Evolutionary conservation across 1,139 yeast genomes (phyloP).

Genomic region (Blastobotrys petasosporus): DNA sequence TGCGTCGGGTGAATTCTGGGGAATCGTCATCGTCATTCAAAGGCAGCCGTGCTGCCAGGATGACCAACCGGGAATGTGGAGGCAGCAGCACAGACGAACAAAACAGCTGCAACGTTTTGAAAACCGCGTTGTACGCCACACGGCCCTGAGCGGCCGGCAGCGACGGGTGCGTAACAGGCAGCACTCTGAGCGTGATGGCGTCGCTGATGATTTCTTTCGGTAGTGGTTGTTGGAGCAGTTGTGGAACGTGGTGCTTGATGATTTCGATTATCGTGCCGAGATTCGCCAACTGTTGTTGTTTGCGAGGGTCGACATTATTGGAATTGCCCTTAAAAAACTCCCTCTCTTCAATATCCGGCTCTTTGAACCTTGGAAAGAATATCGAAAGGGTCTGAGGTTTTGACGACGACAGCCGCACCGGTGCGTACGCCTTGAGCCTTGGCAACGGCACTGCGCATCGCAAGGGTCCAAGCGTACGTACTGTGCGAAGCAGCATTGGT

Average conservation of each 20-base stretch:
- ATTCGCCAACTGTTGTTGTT: conserved; percentile 40
- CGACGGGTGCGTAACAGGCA: conserved; percentile 57
- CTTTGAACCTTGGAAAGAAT: background rate
- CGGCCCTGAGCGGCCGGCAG: conserved; percentile 60
- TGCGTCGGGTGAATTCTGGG: conserved; percentile 13
- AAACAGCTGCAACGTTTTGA: conserved; percentile 30
- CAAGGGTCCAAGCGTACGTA: no score
- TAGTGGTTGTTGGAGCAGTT: conserved; percentile 45
- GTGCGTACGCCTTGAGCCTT: background rate
- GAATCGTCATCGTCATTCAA: background rate
- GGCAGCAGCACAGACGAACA: conserved; percentile 29
- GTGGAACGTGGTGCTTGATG: conserved; percentile 51
- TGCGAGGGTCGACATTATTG: background rate
- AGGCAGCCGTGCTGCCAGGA: conserved; percentile 20
- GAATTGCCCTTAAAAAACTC: background rate
- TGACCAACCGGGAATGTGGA: conserved; percentile 21
- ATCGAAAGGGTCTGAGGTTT: no score
- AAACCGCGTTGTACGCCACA: conserved; percentile 47
- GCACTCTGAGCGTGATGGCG: conserved; percentile 51
- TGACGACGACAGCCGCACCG: background rate
- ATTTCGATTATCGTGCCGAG: conserved; percentile 54
- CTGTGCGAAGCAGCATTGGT: no score
- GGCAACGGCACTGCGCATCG: no score
- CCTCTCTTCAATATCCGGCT: background rate
- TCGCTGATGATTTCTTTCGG: conserved; percentile 47